Evolutionary conservation across 2,329 filamentous ascomycete genomes (phyloP), one percentile per base, ranked within the genome.

Genomic region (Dactylellina cionopaga): DNA sequence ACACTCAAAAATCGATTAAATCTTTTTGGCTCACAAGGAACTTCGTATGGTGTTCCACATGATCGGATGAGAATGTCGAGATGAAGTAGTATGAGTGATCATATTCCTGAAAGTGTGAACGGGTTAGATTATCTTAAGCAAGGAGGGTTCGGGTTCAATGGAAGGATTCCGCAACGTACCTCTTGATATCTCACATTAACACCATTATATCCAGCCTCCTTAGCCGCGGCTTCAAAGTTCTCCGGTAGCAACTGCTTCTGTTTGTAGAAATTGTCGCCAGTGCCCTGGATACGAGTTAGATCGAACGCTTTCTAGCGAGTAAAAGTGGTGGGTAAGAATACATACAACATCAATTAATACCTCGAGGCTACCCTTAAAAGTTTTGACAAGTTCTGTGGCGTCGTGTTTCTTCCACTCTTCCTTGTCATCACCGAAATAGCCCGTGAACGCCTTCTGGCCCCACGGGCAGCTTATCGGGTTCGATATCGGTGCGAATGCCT

Each of bases 61-160:
- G 95, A 77, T 98, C 93, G 78, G 91, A 89, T 43, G 90, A 87
- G 80, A 99, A 99, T 13, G 88, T 88, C 33, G 93, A 89, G 84
- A 99, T 96, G 82, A 96, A 97, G 82, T 88, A 99, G 83, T 99
- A 99, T 74, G 92, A 96, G 83, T 99, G 95, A 80, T 99, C 95
- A 79, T 99, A 98, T 74, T 89, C 92, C 82, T 91, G 3, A n/a
- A 4, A 17, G n/a, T n/a, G n/a, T n/a, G n/a, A n/a, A n/a, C n/a
- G n/a, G n/a, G n/a, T n/a, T n/a, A n/a, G n/a, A n/a, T 3, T 5
- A 25, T 22, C 15, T n/a, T 46, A 5, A 41, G 35, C n/a, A 17
- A 22, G 15, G n/a, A 4, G n/a, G 6, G 7, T 5, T 17, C 5
- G 19, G 17, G 17, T 29, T 17, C 5, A 24, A 41, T 13, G 25